phyloP scores from a whole-genome alignment of 2,329 filamentous ascomycete genomes.

The Metarhizium rileyi region DNA sequence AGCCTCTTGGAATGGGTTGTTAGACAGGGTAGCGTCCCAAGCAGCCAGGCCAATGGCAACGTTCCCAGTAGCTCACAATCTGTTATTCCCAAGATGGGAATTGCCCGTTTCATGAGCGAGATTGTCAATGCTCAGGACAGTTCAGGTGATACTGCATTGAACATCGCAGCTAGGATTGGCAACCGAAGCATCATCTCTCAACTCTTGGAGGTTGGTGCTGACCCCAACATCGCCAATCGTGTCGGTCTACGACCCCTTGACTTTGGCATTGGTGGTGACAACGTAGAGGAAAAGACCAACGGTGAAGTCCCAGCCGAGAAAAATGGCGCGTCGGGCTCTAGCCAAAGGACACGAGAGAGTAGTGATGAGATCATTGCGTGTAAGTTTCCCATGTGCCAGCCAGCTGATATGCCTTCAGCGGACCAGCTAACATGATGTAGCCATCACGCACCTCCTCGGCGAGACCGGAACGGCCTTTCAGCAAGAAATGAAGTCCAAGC shows the following conservation, averaged over 20 bases:
- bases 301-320: conserved; percentile 34
- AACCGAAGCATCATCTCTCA: conserved; percentile 96
- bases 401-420: background rate
- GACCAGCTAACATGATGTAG: conserved; percentile 26
- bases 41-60: conserved; percentile 35
- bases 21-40: conserved; percentile 62
- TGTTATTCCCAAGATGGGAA: conserved; percentile 58
- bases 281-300: conserved; percentile 33
- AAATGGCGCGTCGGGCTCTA: conserved; percentile 33
- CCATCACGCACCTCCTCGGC: conserved; percentile 73
- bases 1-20: conserved; percentile 91
- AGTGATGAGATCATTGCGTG: conserved; percentile 71
- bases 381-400: conserved; percentile 35
- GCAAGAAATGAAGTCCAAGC: conserved; percentile 71
- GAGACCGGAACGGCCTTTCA: conserved; percentile 74
- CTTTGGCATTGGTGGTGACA: conserved; percentile 77
- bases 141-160: conserved; percentile 87
- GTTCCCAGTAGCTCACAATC: conserved; percentile 30
- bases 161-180: conserved; percentile 85
- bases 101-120: conserved; percentile 91
- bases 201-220: conserved; percentile 85
- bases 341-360: conserved; percentile 55
- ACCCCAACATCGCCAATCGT: conserved; percentile 84
- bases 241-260: conserved; percentile 84
- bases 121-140: conserved; percentile 95